Base-by-base conservation (phyloP, 345 rosid genomes). In the Moricandia moricandioides region DNA sequence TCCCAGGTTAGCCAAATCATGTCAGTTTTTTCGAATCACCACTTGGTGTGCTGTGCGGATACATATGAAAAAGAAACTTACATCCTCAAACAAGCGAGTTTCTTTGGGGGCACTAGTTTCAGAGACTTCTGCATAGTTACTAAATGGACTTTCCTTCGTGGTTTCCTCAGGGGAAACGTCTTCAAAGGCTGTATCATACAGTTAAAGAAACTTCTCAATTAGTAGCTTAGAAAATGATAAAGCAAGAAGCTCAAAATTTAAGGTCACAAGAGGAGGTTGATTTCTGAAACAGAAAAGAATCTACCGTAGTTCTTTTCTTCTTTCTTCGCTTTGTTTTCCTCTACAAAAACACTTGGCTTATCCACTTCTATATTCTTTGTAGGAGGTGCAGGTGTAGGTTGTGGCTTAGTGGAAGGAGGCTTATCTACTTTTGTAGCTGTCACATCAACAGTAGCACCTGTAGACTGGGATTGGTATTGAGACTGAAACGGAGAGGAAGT, bases 131-230 rank as follows among this genome's bases (percentile, higher is more conserved):
- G 84, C 87, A 77, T 83, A 83, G 76, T 81, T 84, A 54, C 82
- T 80, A 75, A 89, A 94, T 17, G 93, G 85, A 71, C 88, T 89
- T 78, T 82, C 83, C 77, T 78, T 84, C 1, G 85, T 21, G 13
- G 89, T 84, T 77, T 91, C 96, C 66, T 89, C 93, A 0, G 95
- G 91, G 69, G 98, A 86, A 58, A 94, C 76, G 63, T 91, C 98
- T 21, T 89, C 88, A 82, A 91, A 94, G 79, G 95, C 97, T 94
- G 87, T 73, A 83, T 67, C 54, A 31, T 34, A 37, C 30, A 70
- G 73, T 74, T 59, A 73, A 65, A 57, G 6, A 52, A 71, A 67
- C 18, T 5, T 61, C n/a, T 12, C 29, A 40, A 54, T 58, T 4
- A 59, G 57, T 71, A 51, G 1, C 33, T 79, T 33, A 68, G 62